Percentiles rank a stretch among this genome's conserved stretches.
phyloP scores from a whole-genome alignment of 352 stramenopile species.

The Pythium grandisporangium region DNA sequence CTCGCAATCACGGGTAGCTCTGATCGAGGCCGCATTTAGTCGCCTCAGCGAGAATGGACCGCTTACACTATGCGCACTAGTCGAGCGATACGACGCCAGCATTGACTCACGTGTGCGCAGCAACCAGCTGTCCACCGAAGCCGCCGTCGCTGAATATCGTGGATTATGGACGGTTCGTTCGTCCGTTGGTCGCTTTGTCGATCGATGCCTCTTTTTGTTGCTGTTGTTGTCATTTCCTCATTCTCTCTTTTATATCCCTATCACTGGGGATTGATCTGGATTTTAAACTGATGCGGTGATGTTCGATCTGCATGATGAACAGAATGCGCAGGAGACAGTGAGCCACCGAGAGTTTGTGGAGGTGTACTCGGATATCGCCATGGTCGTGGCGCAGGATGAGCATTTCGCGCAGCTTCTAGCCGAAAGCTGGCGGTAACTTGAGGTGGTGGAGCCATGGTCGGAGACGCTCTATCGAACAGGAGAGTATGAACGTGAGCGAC shows the following conservation, averaged over 20 bases:
- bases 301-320: not conserved
- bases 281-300: too few species aligned
- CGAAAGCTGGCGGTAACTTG: constrained; percentile 66
- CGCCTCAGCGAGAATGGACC: constrained; percentile 24
- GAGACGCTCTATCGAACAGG: too few species aligned
- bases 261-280: too few species aligned
- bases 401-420: constrained; percentile 60
- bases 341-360: constrained; percentile 51
- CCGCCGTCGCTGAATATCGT: constrained; percentile 30
- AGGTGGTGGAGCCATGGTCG: too few species aligned
- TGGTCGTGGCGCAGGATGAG: constrained; percentile 38
- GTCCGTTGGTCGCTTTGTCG: not conserved
- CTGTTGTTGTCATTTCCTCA: too few species aligned
- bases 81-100: constrained; percentile 34
- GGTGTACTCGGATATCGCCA: constrained; percentile 64
- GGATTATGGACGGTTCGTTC: constrained; percentile 30
- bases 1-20: constrained; percentile 15
- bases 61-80: constrained; percentile 35
- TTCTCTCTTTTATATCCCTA: too few species aligned
- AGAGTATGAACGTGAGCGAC: too few species aligned
- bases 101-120: constrained; percentile 49
- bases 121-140: constrained; percentile 20
- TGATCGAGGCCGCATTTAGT: constrained; percentile 36
- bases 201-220: not conserved
- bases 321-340: constrained; percentile 17